Percentiles rank a stretch among this genome's conserved stretches.
These are phyloP conservation scores for Panaeolus papilionaceus DNA, from an alignment of 768 basidiomycete genomes.

Conservation along the genomic window DNA sequence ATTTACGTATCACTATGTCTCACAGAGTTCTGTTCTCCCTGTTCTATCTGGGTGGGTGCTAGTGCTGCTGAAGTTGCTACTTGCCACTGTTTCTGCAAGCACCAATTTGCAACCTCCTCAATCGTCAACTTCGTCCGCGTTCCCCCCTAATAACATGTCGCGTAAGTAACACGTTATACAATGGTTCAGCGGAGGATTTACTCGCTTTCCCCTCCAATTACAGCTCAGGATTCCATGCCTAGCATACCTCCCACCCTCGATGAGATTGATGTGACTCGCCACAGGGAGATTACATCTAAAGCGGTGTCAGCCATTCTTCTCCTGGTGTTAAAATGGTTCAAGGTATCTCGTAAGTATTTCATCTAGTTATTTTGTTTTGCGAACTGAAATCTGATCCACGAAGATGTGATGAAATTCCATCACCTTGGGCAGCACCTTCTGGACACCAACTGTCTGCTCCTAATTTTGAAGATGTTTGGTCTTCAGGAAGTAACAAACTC, in stretches of 20 bases:
- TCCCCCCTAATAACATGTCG: constrained; percentile 73
- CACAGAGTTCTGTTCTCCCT: constrained; percentile 81
- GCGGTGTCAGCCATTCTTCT: constrained; percentile 95
- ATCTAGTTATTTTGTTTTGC: neutral
- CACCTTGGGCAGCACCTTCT: constrained; percentile 95
- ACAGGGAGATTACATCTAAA: constrained; percentile 97
- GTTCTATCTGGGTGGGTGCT: constrained; percentile 90
- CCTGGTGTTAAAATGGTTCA: constrained; percentile 96
- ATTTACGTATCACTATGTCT: constrained; percentile 2
- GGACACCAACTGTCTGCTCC: constrained; percentile 91
- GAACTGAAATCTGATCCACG: neutral
- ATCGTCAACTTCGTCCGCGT: constrained; percentile 70
- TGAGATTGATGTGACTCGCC: constrained; percentile 91
- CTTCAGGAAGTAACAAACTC: constrained; percentile 86
- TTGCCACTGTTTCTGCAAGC: constrained; percentile 92
- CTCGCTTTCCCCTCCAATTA: neutral
- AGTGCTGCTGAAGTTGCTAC: constrained; percentile 88
- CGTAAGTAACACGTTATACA: constrained; percentile 47
- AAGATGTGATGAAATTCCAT: constrained; percentile 98
- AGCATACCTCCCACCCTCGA: constrained; percentile 79
- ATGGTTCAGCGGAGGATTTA: neutral
- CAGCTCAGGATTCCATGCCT: constrained; percentile 60
- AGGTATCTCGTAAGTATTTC: constrained; percentile 85
- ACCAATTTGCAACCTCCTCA: constrained; percentile 66
- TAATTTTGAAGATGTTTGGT: constrained; percentile 99